phyloP scores from a whole-genome alignment of 495 filamentous ascomycete genomes.

The Aspergillus egyptiacus region DNA sequence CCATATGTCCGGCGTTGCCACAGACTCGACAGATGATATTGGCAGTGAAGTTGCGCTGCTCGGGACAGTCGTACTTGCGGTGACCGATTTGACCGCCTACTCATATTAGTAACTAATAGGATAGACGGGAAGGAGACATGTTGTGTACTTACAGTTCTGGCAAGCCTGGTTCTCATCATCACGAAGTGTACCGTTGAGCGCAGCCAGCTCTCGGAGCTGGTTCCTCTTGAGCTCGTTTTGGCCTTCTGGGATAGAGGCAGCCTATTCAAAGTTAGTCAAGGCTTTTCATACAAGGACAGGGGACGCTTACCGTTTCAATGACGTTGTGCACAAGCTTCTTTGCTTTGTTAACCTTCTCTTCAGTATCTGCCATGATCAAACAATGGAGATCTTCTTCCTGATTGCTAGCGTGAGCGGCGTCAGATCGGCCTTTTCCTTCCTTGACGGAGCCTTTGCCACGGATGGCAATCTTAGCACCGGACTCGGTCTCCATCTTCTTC shows the following conservation, averaged over 20 bases:
- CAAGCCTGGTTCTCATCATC: conserved; percentile 99
- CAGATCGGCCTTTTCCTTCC: conserved; percentile 97
- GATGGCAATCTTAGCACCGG: conserved; percentile 95
- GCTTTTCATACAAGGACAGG: neutral
- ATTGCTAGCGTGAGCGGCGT: conserved; percentile 97
- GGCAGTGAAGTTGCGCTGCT: conserved; percentile 95
- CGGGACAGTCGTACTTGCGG: conserved; percentile 96
- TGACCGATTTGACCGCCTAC: conserved; percentile 92
- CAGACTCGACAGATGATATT: conserved; percentile 99
- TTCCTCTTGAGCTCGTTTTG: conserved; percentile 98
- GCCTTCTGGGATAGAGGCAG: conserved; percentile 95
- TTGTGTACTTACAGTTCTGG: conserved; percentile 80
- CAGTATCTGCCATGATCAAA: conserved; percentile 97
- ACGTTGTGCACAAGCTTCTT: conserved; percentile 96
- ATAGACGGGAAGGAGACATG: neutral
- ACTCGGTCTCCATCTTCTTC: conserved; percentile 99
- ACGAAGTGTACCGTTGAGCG: conserved; percentile 94
- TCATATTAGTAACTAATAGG: neutral
- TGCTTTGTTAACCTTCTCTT: conserved; percentile 96
- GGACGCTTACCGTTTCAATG: conserved; percentile 81
- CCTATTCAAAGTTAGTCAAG: conserved; percentile 47
- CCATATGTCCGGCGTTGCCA: conserved; percentile 91
- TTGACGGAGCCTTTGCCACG: conserved; percentile 99
- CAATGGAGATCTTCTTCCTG: conserved; percentile 99
- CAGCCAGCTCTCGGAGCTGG: conserved; percentile 93